Percentiles rank a stretch among this genome's conserved stretches.
Evolutionary conservation across 305 asterid genomes (phyloP).

Genomic region (Plantago lanceolata): DNA sequence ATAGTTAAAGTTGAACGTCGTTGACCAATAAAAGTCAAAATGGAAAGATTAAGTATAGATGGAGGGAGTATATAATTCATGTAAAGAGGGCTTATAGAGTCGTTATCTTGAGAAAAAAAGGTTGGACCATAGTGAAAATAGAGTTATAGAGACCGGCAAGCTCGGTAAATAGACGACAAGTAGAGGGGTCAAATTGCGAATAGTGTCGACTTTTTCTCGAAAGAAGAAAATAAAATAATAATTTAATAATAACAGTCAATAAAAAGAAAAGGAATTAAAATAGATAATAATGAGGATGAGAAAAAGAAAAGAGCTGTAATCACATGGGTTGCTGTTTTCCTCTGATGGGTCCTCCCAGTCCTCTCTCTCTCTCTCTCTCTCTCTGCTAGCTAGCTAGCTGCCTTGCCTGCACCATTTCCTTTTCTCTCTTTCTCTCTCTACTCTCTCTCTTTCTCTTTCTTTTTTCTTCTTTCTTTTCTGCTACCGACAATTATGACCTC

Average conservation of each 20-base stretch:
- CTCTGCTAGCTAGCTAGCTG: not conserved
- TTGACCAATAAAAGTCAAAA: too few relatives aligned
- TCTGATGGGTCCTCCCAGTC: constrained; percentile 20
- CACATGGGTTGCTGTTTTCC: constrained; percentile 26
- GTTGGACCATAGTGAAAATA: too few relatives aligned
- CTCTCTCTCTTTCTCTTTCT: not conserved
- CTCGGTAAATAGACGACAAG: not conserved
- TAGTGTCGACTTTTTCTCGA: too few relatives aligned
- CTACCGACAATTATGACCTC: constrained; percentile 25
- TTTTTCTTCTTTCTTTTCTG: constrained; percentile 14
- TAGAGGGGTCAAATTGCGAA: too few relatives aligned
- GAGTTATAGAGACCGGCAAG: too few relatives aligned
- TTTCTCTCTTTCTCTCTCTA: not conserved
- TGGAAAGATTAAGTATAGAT: too few relatives aligned
- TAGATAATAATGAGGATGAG: not conserved
- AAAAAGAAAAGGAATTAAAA: not conserved
- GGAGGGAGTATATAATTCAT: too few relatives aligned
- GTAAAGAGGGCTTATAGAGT: too few relatives aligned
- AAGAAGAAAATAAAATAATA: not conserved
- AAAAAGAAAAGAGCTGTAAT: constrained; percentile 11
- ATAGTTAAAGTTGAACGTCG: too few relatives aligned
- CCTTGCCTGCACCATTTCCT: not conserved
- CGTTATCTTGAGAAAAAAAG: too few relatives aligned
- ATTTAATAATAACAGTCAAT: not conserved
- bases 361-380: not conserved